Conservation (phyloP, 495 filamentous ascomycete genomes). For the Penicillium atrosanguineum region DNA sequence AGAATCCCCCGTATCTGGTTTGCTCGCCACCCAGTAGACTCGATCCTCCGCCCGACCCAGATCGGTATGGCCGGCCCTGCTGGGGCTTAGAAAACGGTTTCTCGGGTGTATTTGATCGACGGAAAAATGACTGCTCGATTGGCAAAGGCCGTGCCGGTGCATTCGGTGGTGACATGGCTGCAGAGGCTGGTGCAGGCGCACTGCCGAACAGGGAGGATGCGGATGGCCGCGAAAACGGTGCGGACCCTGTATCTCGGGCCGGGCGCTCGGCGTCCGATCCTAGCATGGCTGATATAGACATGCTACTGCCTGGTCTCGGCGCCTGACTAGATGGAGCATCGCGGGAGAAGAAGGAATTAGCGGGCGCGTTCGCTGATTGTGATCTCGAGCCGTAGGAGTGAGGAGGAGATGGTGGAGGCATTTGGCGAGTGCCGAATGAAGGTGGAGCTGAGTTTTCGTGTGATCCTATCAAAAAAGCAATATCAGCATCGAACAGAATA, state of each 20-base stretch:
- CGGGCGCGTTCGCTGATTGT: conserved; percentile 38
- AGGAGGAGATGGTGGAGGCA: conserved; percentile 60
- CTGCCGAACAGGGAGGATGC: conserved; percentile 44
- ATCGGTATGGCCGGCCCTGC: conserved; percentile 38
- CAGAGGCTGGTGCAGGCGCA: conserved; percentile 31
- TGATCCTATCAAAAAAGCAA: conserved; percentile 15
- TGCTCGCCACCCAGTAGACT: conserved; percentile 30
- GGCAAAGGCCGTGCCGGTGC: conserved; percentile 43
- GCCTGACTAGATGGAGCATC: conserved; percentile 48
- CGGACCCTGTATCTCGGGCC: conserved; percentile 50
- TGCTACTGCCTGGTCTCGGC: conserved; percentile 68
- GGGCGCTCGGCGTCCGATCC: conserved; percentile 62
- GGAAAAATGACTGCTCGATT: conserved; percentile 59
- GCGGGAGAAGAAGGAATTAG: conserved; percentile 48
- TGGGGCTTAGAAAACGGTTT: conserved; percentile 42
- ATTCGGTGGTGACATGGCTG: conserved; percentile 48
- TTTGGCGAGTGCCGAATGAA: conserved; percentile 50
- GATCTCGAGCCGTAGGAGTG: conserved; percentile 48
- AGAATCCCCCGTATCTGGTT: conserved; percentile 34
- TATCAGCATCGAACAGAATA: not conserved
- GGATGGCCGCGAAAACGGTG: conserved; percentile 53
- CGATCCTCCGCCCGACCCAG: conserved; percentile 42
- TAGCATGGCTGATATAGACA: conserved; percentile 96
- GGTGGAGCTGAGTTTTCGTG: conserved; percentile 45
- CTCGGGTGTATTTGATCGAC: conserved; percentile 74